Evolutionary conservation across 768 basidiomycete genomes (phyloP).

Genomic region (Collybia sordida): DNA sequence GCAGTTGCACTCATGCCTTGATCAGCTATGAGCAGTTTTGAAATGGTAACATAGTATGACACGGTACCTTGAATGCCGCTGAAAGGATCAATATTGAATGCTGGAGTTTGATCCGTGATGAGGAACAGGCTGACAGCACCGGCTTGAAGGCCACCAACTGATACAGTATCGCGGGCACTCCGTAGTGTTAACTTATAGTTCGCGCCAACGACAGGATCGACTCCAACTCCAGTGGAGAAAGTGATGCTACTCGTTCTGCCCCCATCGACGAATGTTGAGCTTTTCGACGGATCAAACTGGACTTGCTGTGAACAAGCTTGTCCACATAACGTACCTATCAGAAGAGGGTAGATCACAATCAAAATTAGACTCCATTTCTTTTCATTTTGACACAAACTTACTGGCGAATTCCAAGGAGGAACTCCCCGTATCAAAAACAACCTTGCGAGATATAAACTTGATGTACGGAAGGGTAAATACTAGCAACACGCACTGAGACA

Average conservation of each 20-base stretch:
- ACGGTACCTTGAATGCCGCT: conserved; percentile 50
- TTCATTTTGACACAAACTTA: conserved; percentile 18
- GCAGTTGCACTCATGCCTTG: conserved; percentile 50
- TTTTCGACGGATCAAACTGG: conserved; percentile 46
- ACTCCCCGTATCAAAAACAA: conserved; percentile 62
- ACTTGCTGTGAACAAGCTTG: conserved; percentile 40
- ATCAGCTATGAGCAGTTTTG: conserved; percentile 5
- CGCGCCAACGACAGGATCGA: conserved; percentile 49
- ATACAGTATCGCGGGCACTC: conserved; percentile 46
- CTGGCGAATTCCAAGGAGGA: conserved; percentile 47
- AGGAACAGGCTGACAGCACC: conserved; percentile 41
- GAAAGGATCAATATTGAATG: conserved; percentile 55
- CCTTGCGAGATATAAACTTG: conserved; percentile 23
- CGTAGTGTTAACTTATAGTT: conserved; percentile 48
- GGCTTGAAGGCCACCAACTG: conserved; percentile 43
- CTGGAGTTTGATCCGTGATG: conserved; percentile 52
- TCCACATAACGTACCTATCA: conserved; percentile 44
- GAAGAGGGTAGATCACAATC: neutral
- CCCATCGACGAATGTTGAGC: conserved; percentile 50
- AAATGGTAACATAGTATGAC: conserved; percentile 3
- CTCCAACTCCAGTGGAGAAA: conserved; percentile 56
- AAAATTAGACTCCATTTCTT: neutral
- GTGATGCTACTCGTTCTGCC: conserved; percentile 41
- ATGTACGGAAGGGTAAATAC: neutral
- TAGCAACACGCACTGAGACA: conserved; percentile 28